A percentile compares a stretch with the other conserved stretches of the same genome.
Evolutionary conservation across 345 rosid genomes (phyloP).

Genomic region (Moricandia arvensis): DNA sequence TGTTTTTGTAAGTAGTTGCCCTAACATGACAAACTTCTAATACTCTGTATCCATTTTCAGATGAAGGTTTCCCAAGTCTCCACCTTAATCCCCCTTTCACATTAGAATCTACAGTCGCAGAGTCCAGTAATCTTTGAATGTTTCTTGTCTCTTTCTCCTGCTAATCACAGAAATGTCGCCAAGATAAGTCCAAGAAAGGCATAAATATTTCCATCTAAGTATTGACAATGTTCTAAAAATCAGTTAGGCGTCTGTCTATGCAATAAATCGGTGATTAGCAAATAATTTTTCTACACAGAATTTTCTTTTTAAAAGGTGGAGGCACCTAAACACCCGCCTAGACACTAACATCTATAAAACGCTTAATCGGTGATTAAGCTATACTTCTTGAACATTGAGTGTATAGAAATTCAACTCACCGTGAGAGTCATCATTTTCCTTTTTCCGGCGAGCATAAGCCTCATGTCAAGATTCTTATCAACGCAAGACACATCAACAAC

Average conservation of each 20-base stretch:
- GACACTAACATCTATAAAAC: too few species aligned
- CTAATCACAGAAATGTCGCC: too few species aligned
- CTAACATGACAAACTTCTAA: constrained; percentile 48
- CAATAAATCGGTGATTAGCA: too few species aligned
- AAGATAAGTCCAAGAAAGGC: too few species aligned
- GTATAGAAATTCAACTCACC: constrained; percentile 36
- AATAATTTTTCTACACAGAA: background rate
- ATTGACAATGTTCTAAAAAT: too few species aligned
- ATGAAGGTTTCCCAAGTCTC: constrained; percentile 44
- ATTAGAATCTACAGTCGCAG: constrained; percentile 49
- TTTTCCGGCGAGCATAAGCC: constrained; percentile 54
- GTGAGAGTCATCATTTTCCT: constrained; percentile 40
- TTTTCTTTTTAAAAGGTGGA: too few species aligned
- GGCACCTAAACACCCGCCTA: too few species aligned
- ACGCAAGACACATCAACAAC: constrained; percentile 58
- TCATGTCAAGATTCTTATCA: constrained; percentile 54
- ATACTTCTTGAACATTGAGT: too few species aligned
- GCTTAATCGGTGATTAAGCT: too few species aligned
- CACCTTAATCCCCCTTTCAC: constrained; percentile 62
- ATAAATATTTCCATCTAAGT: background rate
- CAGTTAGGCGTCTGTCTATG: too few species aligned
- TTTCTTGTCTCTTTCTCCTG: constrained; percentile 24
- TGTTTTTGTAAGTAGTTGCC: constrained; percentile 35
- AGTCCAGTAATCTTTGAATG: constrained; percentile 43
- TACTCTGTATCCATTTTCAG: constrained; percentile 40